Base-by-base conservation (phyloP, 2,329 filamentous ascomycete genomes). In the Ascomycota sp. region DNA sequence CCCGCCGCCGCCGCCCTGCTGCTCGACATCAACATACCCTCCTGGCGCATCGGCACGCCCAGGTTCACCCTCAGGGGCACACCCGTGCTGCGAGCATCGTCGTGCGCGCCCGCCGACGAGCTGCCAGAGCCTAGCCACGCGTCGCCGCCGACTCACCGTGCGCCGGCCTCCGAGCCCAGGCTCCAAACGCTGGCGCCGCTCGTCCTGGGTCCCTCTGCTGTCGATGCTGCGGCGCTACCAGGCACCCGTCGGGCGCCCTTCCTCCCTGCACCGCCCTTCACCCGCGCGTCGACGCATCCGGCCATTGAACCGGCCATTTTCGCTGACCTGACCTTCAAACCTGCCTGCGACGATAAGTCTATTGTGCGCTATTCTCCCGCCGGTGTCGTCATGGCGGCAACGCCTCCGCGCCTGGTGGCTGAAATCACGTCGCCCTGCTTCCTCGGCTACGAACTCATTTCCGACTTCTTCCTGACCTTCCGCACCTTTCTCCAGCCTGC, bases 371-470 rank as follows among this genome's bases (percentile, higher is more conserved):
- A 91, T 49, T 74, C 80, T 12, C 56, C 61, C 4, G 70, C 69
- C 8, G 72, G 74, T 29, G 68, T 81, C 25, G 85, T 98, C 13
- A 75, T 75, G 20, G 89, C 89, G 22, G 89, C 89, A 10, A 94
- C 83, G 0, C 83, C 86, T 2, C 75, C 85, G 3, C 75, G 89
- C 9, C 70, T 98, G 23, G 80, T 98, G 29, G 85, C 86, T 9
- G 85, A 98, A 53, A 94, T 98, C 37, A 95, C 89, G 0, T 95
- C 89, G 1, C 82, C 89, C 11, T 83, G 73, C 29, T 94, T 95
- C 47, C 70, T 98, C 44, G 86, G 98, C 50, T 98, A 98, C 48
- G 86, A 95, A 44, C 65, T 98, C 5, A 69, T 98, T 4, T 95
- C 89, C 1, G 89, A 98, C 50, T 98, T 98, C 53, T 98, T 98